Percentiles rank a stretch among this genome's conserved stretches.
Evolutionary conservation across 1,139 yeast genomes (phyloP).

Genomic region (Torulaspora globosa): DNA sequence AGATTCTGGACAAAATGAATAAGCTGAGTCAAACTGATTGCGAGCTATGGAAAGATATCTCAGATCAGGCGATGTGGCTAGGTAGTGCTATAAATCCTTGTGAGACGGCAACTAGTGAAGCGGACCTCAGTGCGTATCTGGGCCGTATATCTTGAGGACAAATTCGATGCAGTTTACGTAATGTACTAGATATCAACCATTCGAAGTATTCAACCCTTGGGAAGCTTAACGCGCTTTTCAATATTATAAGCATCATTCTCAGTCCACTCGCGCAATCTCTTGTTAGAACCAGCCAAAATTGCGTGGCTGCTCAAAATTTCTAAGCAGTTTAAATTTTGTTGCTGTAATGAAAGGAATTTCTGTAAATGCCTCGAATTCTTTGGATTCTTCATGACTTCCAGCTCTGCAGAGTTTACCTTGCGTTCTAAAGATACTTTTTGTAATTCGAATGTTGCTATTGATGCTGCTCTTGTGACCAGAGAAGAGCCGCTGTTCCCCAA

Average conservation of each 20-base stretch:
- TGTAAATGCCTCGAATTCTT: conserved; percentile 26
- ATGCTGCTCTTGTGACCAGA: conserved; percentile 61
- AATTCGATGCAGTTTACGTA: background rate
- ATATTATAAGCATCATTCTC: conserved; percentile 45
- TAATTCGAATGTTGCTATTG: conserved; percentile 47
- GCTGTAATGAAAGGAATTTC: conserved; percentile 36
- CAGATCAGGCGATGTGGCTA: conserved; percentile 72
- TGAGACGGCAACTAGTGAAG: conserved; percentile 27
- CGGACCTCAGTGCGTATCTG: conserved; percentile 33
- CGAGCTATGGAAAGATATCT: conserved; percentile 69
- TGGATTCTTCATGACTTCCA: conserved; percentile 19
- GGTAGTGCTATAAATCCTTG: conserved; percentile 36
- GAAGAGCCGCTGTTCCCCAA: conserved; percentile 60
- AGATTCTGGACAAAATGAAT: conserved; percentile 30
- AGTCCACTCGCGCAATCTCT: conserved; percentile 62
- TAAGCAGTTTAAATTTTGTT: conserved; percentile 42
- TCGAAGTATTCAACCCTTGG: background rate
- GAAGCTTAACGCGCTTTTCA: conserved; percentile 34
- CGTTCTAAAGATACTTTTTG: conserved; percentile 34
- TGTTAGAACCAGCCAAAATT: conserved; percentile 43
- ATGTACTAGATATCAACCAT: background rate
- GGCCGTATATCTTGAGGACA: conserved; percentile 1
- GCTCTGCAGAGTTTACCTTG: conserved; percentile 18
- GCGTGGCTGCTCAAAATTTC: conserved; percentile 49
- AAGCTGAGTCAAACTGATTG: conserved; percentile 45